These are phyloP conservation scores for Pestalotiopsis sp. DNA, from an alignment of 2,329 filamentous ascomycete species.

Conservation along the genomic window DNA sequence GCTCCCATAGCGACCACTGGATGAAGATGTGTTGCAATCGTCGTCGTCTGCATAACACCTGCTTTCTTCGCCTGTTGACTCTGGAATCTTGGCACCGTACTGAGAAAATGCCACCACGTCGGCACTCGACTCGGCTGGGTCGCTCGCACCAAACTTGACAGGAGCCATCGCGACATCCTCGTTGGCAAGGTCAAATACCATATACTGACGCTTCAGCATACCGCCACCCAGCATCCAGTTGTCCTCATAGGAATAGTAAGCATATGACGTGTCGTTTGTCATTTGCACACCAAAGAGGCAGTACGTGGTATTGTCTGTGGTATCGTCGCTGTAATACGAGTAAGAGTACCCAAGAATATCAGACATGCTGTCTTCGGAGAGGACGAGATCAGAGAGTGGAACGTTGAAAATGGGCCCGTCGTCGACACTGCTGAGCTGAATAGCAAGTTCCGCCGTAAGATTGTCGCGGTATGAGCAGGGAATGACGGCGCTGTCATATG, in stretches of 20 bases:
- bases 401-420: conserved; percentile 30
- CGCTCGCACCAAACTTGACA: conserved; percentile 21
- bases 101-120: conserved; percentile 29
- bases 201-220: conserved; percentile 33
- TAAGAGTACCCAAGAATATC: not conserved
- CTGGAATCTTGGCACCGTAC: conserved; percentile 28
- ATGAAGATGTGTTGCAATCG: not conserved
- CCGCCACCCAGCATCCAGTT: conserved; percentile 22
- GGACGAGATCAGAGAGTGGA: conserved; percentile 30
- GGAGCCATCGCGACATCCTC: conserved; percentile 34
- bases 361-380: conserved; percentile 19
- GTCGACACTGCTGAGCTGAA: conserved; percentile 23
- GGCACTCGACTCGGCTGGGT: conserved; percentile 13
- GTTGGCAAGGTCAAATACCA: conserved; percentile 35
- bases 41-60: not conserved
- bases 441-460: conserved; percentile 22
- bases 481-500: conserved; percentile 19
- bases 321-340: not conserved
- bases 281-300: conserved; percentile 37
- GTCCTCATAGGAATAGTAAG: conserved; percentile 4
- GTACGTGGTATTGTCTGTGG: not conserved
- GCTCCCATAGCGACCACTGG: not conserved
- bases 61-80: conserved; percentile 18
- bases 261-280: conserved; percentile 9
- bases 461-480: conserved; percentile 26